Evolutionary conservation across 805 yeast genomes (phyloP).

Genomic region (Candida pseudofarinosa): DNA sequence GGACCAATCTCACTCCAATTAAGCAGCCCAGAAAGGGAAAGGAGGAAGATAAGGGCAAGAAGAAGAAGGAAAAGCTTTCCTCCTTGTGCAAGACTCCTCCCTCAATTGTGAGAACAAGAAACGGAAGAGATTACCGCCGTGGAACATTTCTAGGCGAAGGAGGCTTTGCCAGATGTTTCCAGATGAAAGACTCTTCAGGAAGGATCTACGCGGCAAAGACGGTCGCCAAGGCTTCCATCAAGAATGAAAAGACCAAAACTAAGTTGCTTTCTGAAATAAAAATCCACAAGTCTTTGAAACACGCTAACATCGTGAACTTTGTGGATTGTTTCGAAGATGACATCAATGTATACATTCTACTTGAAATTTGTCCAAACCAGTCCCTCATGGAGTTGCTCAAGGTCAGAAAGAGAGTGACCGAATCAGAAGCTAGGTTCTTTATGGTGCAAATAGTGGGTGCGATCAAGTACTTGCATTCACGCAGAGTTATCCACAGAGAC

Average conservation of each 20-base stretch:
- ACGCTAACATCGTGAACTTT: constrained; percentile 86
- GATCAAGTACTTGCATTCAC: constrained; percentile 82
- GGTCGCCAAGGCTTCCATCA: constrained; percentile 92
- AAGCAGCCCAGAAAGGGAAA: constrained; percentile 22
- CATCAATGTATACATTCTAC: constrained; percentile 83
- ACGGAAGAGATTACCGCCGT: constrained; percentile 84
- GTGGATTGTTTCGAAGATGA: constrained; percentile 97
- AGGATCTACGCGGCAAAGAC: constrained; percentile 93
- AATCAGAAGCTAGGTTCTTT: constrained; percentile 86
- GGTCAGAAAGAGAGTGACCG: constrained; percentile 77
- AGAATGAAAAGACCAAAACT: constrained; percentile 82
- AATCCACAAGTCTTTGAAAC: constrained; percentile 86
- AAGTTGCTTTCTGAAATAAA: constrained; percentile 90
- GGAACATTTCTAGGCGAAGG: constrained; percentile 95
- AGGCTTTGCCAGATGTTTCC: constrained; percentile 98
- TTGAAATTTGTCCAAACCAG: constrained; percentile 94
- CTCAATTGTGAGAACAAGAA: constrained; percentile 79
- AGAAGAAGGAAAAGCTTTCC: constrained; percentile 84
- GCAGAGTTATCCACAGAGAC: constrained; percentile 94
- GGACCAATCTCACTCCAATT: constrained; percentile 34
- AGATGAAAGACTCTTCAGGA: constrained; percentile 88
- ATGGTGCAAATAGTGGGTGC: constrained; percentile 95
- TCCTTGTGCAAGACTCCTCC: constrained; percentile 97
- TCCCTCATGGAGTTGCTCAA: constrained; percentile 89
- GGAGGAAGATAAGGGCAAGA: constrained; percentile 29